These are phyloP conservation scores for Cordyceps cateniannulata DNA, from an alignment of 2,329 filamentous ascomycete species.

Conservation along the genomic window DNA sequence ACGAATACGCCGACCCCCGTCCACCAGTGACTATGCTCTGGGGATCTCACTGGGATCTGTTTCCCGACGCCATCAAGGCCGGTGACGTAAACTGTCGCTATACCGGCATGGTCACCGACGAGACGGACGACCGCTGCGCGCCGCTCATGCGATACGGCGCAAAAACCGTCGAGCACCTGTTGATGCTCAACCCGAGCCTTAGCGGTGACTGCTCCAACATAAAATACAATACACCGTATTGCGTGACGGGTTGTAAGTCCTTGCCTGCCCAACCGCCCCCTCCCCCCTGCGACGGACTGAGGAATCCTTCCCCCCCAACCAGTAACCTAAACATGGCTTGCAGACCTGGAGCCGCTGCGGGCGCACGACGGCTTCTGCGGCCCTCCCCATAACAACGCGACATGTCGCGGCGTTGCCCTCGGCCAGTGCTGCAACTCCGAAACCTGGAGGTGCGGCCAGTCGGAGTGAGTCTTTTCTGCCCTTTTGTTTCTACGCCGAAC, in stretches of 20 bases:
- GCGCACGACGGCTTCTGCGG: slow-evolving; percentile 25
- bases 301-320: too few relatives aligned
- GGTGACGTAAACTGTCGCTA: slow-evolving; percentile 21
- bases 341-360: slow-evolving; percentile 22
- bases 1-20: background rate
- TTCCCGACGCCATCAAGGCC: background rate
- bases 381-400: slow-evolving; percentile 24
- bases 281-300: background rate
- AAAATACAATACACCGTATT: slow-evolving; percentile 23
- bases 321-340: too few relatives aligned
- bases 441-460: slow-evolving; percentile 25
- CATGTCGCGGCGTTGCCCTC: slow-evolving; percentile 22
- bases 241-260: slow-evolving; percentile 24
- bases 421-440: slow-evolving; percentile 27
- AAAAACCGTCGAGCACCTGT: slow-evolving; percentile 20
- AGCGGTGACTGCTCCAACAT: slow-evolving; percentile 23
- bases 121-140: slow-evolving; percentile 6
- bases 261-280: too few relatives aligned
- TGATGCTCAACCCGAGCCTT: slow-evolving; percentile 23
- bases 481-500: background rate
- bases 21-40: background rate
- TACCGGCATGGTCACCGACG: slow-evolving; percentile 17
- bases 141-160: slow-evolving; percentile 15
- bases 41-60: background rate
- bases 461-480: slow-evolving; percentile 17